These are phyloP conservation scores for Calocybe indica DNA, from an alignment of 768 basidiomycete genomes.

Conservation along the genomic window DNA sequence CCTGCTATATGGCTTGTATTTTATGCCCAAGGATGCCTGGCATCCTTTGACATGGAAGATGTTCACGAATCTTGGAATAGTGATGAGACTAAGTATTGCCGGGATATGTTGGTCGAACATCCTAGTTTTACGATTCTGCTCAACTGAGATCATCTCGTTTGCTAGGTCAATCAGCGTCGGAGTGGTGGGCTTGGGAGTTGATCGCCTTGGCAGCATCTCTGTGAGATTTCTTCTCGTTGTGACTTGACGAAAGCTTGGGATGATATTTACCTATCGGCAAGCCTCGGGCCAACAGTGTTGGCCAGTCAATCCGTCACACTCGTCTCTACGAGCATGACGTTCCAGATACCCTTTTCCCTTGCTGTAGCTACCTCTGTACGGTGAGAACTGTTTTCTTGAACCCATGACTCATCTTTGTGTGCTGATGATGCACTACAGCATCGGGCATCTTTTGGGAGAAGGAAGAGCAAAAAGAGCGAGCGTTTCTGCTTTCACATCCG, in stretches of 20 bases:
- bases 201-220: constrained; percentile 49
- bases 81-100: constrained; percentile 72
- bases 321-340: constrained; percentile 65
- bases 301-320: constrained; percentile 86
- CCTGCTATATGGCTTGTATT: constrained; percentile 54
- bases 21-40: constrained; percentile 71
- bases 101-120: constrained; percentile 54
- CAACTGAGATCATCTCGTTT: neutral
- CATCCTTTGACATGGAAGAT: constrained; percentile 58
- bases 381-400: constrained; percentile 27
- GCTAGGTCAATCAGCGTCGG: constrained; percentile 69
- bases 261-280: constrained; percentile 16
- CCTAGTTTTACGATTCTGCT: neutral
- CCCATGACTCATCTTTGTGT: constrained; percentile 1
- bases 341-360: constrained; percentile 77
- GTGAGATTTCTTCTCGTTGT: constrained; percentile 19
- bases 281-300: constrained; percentile 71
- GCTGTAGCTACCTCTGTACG: constrained; percentile 80
- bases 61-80: constrained; percentile 60
- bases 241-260: neutral
- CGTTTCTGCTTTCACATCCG: neutral
- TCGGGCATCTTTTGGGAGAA: constrained; percentile 7
- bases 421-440: neutral
- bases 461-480: constrained; percentile 8
- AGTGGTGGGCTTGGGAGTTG: constrained; percentile 98